These are phyloP conservation scores for Silene noctiflora DNA, from an alignment of 179 eudicot genomes.

Conservation along the genomic window DNA sequence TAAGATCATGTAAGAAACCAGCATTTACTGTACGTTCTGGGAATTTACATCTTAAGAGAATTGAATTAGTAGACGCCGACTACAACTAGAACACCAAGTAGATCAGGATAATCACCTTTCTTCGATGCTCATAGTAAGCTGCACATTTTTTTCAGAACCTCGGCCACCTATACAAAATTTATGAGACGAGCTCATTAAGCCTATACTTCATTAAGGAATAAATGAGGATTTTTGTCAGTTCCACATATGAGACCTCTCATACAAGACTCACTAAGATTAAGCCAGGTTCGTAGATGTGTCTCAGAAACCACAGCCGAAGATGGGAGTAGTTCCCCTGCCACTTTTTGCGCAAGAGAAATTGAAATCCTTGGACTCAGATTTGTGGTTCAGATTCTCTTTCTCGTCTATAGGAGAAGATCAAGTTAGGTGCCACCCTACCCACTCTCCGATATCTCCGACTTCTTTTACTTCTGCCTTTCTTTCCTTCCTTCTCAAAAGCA, in stretches of 20 bases:
- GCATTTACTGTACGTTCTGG: too few relatives aligned
- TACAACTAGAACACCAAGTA: not conserved
- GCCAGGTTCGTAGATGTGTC: not conserved
- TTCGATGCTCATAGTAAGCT: not conserved
- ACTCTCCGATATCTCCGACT: conserved; percentile 47
- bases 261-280: not conserved
- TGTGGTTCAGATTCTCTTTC: conserved; percentile 52
- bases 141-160: not conserved
- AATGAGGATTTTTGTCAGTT: too few relatives aligned
- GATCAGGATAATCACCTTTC: not conserved
- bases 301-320: not conserved
- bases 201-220: too few relatives aligned
- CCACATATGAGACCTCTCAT: too few relatives aligned
- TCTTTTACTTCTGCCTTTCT: conserved; percentile 49
- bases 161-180: too few relatives aligned
- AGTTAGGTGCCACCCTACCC: conserved; percentile 48
- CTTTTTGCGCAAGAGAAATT: not conserved
- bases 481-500: conserved; percentile 37
- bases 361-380: conserved; percentile 16
- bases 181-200: too few relatives aligned
- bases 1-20: too few relatives aligned
- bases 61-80: too few relatives aligned
- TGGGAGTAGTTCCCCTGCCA: not conserved
- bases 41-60: too few relatives aligned
- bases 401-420: conserved; percentile 38